A percentile compares a stretch with the other conserved stretches of the same genome.
Evolutionary conservation across 73 alveolate species (phyloP).

Genomic region (Paramecium pentaurelia): DNA sequence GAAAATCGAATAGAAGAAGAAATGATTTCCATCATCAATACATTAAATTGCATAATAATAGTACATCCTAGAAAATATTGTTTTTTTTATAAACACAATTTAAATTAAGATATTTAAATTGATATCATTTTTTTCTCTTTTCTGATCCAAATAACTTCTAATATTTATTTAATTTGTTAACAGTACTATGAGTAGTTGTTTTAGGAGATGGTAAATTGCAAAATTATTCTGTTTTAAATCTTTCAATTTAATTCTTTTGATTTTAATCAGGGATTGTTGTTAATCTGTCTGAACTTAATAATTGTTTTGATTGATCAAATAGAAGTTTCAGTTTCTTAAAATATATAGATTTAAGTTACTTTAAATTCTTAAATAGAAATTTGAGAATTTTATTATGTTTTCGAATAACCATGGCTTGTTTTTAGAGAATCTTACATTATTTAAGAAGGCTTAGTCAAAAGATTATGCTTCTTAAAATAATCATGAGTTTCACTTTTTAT

Average conservation of each 20-base stretch:
- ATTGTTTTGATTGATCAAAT: slow-evolving; percentile 9
- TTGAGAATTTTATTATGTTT: neutral
- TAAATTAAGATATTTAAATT: neutral
- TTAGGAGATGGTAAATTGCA: slow-evolving; percentile 12
- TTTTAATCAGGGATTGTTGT: slow-evolving; percentile 36
- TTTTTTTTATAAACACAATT: neutral
- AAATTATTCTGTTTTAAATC: slow-evolving; percentile 36
- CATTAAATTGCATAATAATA: neutral
- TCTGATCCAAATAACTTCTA: slow-evolving; percentile 31
- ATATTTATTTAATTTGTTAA: neutral
- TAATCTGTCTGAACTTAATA: slow-evolving; percentile 19
- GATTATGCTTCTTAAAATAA: slow-evolving; percentile 10
- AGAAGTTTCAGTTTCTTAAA: neutral
- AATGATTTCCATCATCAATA: neutral
- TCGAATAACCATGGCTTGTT: neutral
- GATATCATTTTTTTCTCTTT: slow-evolving; percentile 26
- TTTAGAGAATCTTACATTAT: neutral
- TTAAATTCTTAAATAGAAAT: slow-evolving; percentile 1
- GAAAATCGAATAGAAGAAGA: slow-evolving; percentile 75
- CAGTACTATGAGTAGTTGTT: neutral
- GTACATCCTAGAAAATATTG: neutral
- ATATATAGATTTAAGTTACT: neutral
- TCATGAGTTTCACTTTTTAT: slow-evolving; percentile 13
- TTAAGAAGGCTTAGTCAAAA: slow-evolving; percentile 24
- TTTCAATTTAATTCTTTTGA: neutral